Percentiles rank a stretch among this genome's conserved stretches.
These are phyloP conservation scores for Eragrostis tef DNA, from an alignment of 202 grass and related monocot species.

Conservation along the genomic window DNA sequence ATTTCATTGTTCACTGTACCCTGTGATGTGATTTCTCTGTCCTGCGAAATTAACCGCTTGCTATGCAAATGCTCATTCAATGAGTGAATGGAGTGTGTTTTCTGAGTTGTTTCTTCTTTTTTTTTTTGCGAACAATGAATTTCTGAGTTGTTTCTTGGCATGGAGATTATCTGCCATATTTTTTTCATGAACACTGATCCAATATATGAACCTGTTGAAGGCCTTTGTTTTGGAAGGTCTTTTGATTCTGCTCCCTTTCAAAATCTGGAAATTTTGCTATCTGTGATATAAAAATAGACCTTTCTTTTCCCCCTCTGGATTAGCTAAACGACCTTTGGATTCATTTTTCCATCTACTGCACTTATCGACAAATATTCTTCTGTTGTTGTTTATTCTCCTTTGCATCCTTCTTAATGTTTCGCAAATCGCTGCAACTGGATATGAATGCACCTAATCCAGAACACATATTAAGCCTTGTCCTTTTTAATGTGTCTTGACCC, in stretches of 20 bases:
- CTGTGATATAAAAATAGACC: no score
- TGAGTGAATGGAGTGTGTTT: background rate
- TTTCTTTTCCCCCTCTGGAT: no score
- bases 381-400: background rate
- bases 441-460: background rate
- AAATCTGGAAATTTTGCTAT: no score
- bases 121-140: no score
- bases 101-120: background rate
- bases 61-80: background rate
- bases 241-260: background rate
- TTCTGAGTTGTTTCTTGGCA: background rate
- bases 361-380: background rate
- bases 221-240: background rate
- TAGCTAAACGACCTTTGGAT: background rate
- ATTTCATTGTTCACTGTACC: background rate
- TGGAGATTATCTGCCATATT: background rate
- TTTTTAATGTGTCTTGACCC: background rate
- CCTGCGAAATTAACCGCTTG: background rate
- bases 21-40: background rate
- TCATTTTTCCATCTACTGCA: background rate
- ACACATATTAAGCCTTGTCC: background rate
- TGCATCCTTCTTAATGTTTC: background rate
- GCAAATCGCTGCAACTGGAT: background rate
- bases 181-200: background rate
- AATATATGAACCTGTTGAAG: background rate